Evolutionary conservation across 257 asterid species (phyloP), one percentile per base, ranked within the genome.

Genomic region (Leptodermis oblonga): DNA sequence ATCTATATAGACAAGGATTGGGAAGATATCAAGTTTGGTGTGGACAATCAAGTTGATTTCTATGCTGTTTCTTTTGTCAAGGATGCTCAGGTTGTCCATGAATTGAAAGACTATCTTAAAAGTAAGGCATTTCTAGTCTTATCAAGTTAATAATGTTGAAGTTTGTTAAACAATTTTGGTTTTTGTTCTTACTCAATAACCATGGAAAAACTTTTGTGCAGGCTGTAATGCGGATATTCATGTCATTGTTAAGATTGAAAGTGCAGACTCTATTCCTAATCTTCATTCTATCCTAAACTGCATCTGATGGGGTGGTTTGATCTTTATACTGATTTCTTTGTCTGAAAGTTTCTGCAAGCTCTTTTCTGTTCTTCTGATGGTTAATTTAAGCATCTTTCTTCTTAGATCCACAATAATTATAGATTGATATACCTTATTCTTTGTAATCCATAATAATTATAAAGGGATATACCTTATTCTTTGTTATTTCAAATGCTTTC

Each of bases 1-100:
- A 66, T 71, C 74, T 68, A 54, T 43, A 56, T 85, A 93, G 97
- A 90, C 62, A 93, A 89, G 70, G 99, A 90, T 79, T 93, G 99
- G 99, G 99, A 90, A 68, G 99, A 93, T 80, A 93, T 93, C 70
- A 90, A 91, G 82, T 93, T 93, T 73, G 99, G 99, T 31, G 99
- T 93, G 78, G 96, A 93, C 75, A 93, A 91, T 76, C 90, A 86
- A 79, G 94, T 90, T 66, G 99, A 93, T 82, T 93, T 86, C 84
- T 93, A 93, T 77, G 99, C 97, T 66, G 99, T 93, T 85, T 93
- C 99, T 63, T 93, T 93, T 86, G 96, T 93, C 54, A 93, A 93
- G 85, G 96, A 91, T 86, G 97, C 96, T 49, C 76, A 86, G 78
- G 99, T 90, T 80, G 86, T 93, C 79, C 96, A 81, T 77, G 96